Conservation (phyloP, 306 rosid species). For the Ammopiptanthus mongolicus region DNA sequence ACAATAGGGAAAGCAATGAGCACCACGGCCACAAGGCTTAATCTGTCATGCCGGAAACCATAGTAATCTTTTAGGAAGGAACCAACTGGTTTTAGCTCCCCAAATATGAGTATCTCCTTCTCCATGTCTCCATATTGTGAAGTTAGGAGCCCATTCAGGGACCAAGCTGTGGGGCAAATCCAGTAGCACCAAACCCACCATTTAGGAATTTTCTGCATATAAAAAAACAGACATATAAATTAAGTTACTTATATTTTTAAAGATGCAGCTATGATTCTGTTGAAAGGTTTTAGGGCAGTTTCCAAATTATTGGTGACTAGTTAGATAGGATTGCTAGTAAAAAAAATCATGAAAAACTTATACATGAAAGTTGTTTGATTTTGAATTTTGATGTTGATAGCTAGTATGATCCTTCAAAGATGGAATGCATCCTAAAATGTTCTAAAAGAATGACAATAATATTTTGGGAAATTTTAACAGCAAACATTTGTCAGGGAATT, state of each 20-base stretch:
- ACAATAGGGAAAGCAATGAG: slow-evolving; percentile 62
- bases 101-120: slow-evolving; percentile 53
- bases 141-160: slow-evolving; percentile 65
- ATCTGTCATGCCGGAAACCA: slow-evolving; percentile 56
- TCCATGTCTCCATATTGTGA: slow-evolving; percentile 68
- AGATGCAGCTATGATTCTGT: slow-evolving; percentile 13
- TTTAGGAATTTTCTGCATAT: slow-evolving; percentile 79
- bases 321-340: neutral
- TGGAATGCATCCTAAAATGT: neutral
- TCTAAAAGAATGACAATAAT: neutral
- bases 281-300: neutral
- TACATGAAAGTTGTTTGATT: neutral
- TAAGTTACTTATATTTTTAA: neutral
- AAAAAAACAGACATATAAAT: neutral
- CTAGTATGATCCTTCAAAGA: neutral
- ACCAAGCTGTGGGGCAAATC: slow-evolving; percentile 84
- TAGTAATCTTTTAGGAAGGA: slow-evolving; percentile 54
- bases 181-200: slow-evolving; percentile 88
- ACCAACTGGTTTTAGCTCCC: slow-evolving; percentile 45
- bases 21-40: slow-evolving; percentile 53
- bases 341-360: neutral
- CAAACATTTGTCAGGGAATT: neutral
- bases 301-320: neutral
- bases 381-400: neutral
- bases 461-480: neutral